Evolutionary conservation across 495 filamentous ascomycete genomes (phyloP), one percentile per base, ranked within the genome.

Genomic region (Aspergillus cavernicola): DNA sequence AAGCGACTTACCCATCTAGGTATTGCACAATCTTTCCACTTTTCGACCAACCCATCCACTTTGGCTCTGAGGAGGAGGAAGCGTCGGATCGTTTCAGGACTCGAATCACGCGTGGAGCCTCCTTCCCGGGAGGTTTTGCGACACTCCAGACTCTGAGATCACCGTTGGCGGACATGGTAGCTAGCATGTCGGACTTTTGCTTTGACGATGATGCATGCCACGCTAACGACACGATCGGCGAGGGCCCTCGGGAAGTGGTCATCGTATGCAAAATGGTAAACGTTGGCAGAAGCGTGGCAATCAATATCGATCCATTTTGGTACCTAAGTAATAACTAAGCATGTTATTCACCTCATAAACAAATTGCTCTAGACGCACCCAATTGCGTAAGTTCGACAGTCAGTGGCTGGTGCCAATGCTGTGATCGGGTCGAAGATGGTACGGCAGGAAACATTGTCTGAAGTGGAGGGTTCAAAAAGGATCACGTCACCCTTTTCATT

Each of bases 1-100:
- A 32, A 28, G 31, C n/a, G 56, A 80, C 90, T 76, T 72, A 97
- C 92, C 88, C 83, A 70, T 97, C 90, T 7, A 90, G 83, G 71
- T 83, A 92, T 71, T 99, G 93, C 44, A 99, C 80, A 55, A 99
- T 90, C 58, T 89, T 85, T 23, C 93, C 93, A 73, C 95, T 96
- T 73, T 95, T 97, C 3, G 95, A 97, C 93, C 93, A 99, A 20
- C 82, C 87, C 78, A 96, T 88, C 92, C 92, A 99, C 66, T 96
- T 95, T 16, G 87, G 88, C 9, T 90, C 90, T 11, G 83, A 70
- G 26, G 82, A 73, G 46, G 79, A 67, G 1, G 66, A 87, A 56
- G 82, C 81, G 57, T 96, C 90, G 5, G 81, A 82, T 60, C 86
- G 77, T 70, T 91, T 95, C 43, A 99, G 70, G 4, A 95, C 84